These are phyloP conservation scores for Iodosphaeria phyllophila DNA, from an alignment of 2,329 filamentous ascomycete species.

Conservation along the genomic window DNA sequence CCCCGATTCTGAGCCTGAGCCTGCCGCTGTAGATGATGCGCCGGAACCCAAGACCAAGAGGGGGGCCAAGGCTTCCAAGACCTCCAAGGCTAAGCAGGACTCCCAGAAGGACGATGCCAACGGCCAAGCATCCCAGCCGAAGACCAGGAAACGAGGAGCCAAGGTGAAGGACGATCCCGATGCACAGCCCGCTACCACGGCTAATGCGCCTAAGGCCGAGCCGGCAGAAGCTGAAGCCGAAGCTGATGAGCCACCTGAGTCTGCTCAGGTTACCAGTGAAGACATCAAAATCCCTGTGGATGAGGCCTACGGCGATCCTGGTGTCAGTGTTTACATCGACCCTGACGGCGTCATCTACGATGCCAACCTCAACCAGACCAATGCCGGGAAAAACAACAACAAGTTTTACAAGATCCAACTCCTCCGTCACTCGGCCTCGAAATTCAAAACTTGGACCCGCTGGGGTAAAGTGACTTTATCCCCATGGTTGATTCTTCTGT, in stretches of 20 bases:
- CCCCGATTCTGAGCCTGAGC: too few relatives aligned
- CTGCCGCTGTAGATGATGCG: too few relatives aligned
- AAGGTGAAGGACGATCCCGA: neutral
- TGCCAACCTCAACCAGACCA: conserved; percentile 63
- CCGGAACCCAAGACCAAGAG: neutral
- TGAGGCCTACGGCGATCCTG: conserved; percentile 2
- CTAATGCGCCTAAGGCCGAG: neutral
- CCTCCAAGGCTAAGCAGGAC: neutral
- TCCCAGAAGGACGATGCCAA: neutral
- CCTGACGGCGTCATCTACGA: conserved; percentile 52
- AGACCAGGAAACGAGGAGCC: neutral
- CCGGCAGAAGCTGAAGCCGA: neutral
- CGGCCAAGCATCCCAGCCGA: too few relatives aligned
- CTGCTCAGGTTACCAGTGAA: conserved; percentile 4
- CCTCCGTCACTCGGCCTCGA: conserved; percentile 17
- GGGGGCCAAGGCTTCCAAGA: too few relatives aligned
- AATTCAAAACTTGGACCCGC: conserved; percentile 50
- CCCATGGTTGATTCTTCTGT: too few relatives aligned
- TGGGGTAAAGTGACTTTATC: too few relatives aligned
- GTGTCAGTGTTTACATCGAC: conserved; percentile 43
- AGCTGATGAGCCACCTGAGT: too few relatives aligned
- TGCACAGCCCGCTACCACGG: neutral
- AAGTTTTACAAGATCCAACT: conserved; percentile 65
- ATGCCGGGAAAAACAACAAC: conserved; percentile 54
- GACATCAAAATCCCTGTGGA: conserved; percentile 3